Percentiles rank a stretch among this genome's conserved stretches.
phyloP scores from a whole-genome alignment of 2,329 filamentous ascomycete genomes.

The Fusarium redolens region DNA sequence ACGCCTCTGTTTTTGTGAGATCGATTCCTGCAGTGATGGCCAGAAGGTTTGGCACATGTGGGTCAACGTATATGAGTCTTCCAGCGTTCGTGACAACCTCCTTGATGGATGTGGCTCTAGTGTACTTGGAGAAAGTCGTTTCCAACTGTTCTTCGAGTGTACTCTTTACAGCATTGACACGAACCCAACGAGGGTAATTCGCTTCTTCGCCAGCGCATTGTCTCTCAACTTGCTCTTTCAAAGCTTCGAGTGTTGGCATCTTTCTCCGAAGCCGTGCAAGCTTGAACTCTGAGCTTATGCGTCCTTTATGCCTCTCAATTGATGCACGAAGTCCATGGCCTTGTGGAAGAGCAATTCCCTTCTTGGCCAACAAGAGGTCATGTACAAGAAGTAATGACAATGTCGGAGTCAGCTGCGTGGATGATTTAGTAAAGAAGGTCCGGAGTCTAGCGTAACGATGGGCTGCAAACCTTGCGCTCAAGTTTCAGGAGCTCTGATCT shows the following conservation, averaged over 20 bases:
- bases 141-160: constrained; percentile 77
- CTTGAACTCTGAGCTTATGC: constrained; percentile 84
- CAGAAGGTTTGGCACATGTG: constrained; percentile 84
- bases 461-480: constrained; percentile 79
- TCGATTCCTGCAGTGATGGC: constrained; percentile 80
- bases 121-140: constrained; percentile 77
- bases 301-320: constrained; percentile 83
- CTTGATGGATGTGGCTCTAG: constrained; percentile 64
- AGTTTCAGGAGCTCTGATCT: constrained; percentile 77
- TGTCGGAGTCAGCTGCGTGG: constrained; percentile 77
- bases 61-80: constrained; percentile 76
- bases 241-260: constrained; percentile 73
- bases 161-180: constrained; percentile 83
- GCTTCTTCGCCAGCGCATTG: constrained; percentile 62
- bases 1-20: constrained; percentile 78
- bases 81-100: constrained; percentile 62
- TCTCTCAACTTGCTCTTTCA: constrained; percentile 69
- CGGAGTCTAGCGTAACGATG: neutral
- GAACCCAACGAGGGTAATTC: constrained; percentile 88
- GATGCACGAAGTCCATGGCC: constrained; percentile 81
- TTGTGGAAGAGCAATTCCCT: constrained; percentile 82
- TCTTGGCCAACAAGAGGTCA: constrained; percentile 84
- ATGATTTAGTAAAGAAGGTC: neutral
- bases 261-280: constrained; percentile 80
- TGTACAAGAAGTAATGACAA: constrained; percentile 86